Evolutionary conservation across 805 yeast species (phyloP).

Genomic region (Kodamaea leandrae): DNA sequence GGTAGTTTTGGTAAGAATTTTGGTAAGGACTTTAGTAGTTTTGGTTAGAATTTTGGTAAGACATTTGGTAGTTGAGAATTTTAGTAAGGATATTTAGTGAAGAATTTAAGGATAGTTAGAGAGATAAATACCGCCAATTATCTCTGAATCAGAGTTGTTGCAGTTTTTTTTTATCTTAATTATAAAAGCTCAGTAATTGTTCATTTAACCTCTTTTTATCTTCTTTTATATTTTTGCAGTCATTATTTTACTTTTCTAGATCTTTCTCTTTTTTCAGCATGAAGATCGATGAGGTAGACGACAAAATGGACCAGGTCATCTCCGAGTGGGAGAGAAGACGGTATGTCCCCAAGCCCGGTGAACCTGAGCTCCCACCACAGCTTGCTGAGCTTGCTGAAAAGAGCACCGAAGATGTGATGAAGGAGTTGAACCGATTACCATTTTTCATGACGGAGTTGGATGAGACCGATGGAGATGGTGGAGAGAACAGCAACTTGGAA

Average conservation of each 20-base stretch:
- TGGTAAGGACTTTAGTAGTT: no score
- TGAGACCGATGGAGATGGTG: conserved; percentile 72
- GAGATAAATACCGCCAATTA: no score
- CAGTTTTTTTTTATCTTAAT: no score
- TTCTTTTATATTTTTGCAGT: conserved; percentile 1
- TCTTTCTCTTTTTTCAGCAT: conserved; percentile 7
- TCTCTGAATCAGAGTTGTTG: no score
- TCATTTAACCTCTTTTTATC: no score
- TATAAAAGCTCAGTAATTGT: no score
- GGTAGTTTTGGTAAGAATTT: no score
- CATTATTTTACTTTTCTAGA: conserved; percentile 1
- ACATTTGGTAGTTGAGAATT: no score
- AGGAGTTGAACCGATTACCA: conserved; percentile 80
- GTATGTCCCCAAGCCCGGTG: conserved; percentile 49
- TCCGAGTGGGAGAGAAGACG: conserved; percentile 44
- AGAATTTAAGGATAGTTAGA: no score
- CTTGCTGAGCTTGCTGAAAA: conserved; percentile 61
- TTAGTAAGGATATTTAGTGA: no score
- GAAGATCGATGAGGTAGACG: conserved; percentile 17
- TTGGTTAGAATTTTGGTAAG: no score
- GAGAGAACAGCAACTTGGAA: conserved; percentile 71
- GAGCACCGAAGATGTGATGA: conserved; percentile 70
- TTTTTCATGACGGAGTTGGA: conserved; percentile 90
- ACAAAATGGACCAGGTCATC: conserved; percentile 16
- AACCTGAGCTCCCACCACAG: conserved; percentile 81